These are phyloP conservation scores for Papilionanthe hybrid DNA, from an alignment of 116 monocot genomes.

Conservation along the genomic window DNA sequence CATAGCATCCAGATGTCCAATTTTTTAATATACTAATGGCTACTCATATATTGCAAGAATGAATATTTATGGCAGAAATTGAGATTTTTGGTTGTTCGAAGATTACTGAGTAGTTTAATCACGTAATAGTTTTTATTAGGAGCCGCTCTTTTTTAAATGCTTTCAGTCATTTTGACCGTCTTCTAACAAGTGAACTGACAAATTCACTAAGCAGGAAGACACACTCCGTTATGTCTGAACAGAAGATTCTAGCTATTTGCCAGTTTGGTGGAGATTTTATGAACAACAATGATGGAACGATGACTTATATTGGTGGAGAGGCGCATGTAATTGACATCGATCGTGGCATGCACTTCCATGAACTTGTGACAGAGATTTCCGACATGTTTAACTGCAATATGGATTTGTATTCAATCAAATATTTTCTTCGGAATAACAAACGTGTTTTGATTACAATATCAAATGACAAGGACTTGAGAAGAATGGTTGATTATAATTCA, in stretches of 20 bases:
- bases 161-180: not conserved
- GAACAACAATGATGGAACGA: conserved; percentile 23
- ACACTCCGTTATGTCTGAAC: conserved; percentile 9
- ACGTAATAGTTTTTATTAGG: not conserved
- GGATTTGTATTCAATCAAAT: conserved; percentile 25
- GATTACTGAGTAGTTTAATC: not conserved
- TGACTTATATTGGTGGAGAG: conserved; percentile 34
- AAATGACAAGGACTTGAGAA: conserved; percentile 34
- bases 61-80: not conserved
- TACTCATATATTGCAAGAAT: not conserved
- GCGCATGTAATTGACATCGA: conserved; percentile 38
- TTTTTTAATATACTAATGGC: not conserved
- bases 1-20: too few species aligned
- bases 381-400: conserved; percentile 25
- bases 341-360: conserved; percentile 11
- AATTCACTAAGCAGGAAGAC: not conserved
- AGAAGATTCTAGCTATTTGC: conserved; percentile 29
- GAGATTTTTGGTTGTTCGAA: not conserved
- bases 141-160: not conserved
- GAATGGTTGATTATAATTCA: conserved; percentile 36
- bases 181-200: not conserved
- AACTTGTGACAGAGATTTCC: conserved; percentile 29
- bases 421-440: conserved; percentile 35
- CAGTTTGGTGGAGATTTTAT: conserved; percentile 38
- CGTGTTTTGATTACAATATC: conserved; percentile 30